phyloP scores from a whole-genome alignment of 805 yeast species.

The Starmera dryadoides region DNA sequence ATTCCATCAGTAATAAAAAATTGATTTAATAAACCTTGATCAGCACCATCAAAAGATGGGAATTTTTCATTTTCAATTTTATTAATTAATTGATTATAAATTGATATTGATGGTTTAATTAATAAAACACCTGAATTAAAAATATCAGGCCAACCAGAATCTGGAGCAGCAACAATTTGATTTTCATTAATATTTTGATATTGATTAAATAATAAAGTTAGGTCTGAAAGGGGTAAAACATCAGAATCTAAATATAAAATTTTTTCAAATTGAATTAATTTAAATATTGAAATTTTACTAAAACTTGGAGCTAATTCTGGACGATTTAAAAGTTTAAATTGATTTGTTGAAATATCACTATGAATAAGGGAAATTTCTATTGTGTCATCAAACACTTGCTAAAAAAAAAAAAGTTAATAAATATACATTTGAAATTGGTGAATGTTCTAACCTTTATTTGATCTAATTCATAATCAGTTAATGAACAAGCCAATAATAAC shows the following conservation, averaged over 20 bases:
- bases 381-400: background rate
- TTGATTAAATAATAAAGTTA: constrained; percentile 14
- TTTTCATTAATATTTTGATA: constrained; percentile 12
- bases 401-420: background rate
- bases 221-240: constrained; percentile 36
- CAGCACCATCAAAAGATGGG: constrained; percentile 76
- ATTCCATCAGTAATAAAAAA: constrained; percentile 34
- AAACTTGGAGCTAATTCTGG: constrained; percentile 43
- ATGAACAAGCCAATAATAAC: background rate
- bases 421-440: background rate
- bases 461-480: background rate
- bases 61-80: constrained; percentile 15
- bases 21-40: constrained; percentile 78
- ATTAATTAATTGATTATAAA: constrained; percentile 32
- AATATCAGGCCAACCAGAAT: constrained; percentile 83
- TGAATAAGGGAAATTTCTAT: background rate
- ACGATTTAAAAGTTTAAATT: constrained; percentile 18
- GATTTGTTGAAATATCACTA: constrained; percentile 58
- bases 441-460: background rate
- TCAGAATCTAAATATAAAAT: constrained; percentile 60
- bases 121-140: constrained; percentile 74
- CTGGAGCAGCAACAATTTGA: constrained; percentile 47
- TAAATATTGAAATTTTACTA: constrained; percentile 43
- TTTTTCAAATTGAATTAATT: constrained; percentile 30
- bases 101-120: constrained; percentile 40